These are phyloP conservation scores for Backusella liffmaniae DNA, from an alignment of 192 early-diverging fungal genomes.

Conservation along the genomic window DNA sequence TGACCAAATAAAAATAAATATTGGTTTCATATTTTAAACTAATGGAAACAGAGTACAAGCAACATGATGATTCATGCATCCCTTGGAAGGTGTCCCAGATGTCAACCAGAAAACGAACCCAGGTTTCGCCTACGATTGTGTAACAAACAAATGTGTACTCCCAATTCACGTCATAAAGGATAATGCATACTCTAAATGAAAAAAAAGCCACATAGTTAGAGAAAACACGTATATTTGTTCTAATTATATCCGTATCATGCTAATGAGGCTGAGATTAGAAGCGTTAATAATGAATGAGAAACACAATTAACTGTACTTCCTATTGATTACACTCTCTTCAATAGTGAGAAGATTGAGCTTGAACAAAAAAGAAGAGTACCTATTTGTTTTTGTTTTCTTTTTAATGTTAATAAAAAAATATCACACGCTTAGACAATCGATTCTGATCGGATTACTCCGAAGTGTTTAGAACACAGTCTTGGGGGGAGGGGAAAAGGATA, in stretches of 20 bases:
- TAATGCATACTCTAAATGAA: no score
- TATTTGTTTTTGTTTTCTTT: background rate
- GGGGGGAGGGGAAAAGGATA: background rate
- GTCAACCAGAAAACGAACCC: background rate
- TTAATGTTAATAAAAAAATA: background rate
- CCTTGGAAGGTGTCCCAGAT: background rate
- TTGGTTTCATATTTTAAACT: background rate
- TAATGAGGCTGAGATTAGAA: background rate
- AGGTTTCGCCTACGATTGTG: background rate
- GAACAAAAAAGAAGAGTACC: background rate
- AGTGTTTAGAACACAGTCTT: background rate
- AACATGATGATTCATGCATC: background rate
- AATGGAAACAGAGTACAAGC: background rate
- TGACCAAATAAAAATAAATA: background rate
- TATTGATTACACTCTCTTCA: background rate
- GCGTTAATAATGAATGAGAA: background rate
- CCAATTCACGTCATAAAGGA: background rate
- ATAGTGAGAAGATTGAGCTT: background rate
- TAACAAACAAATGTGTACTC: no score
- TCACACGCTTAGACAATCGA: background rate
- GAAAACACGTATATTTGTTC: background rate
- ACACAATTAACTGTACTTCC: background rate
- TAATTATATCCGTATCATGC: background rate
- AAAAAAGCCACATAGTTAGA: background rate
- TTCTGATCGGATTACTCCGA: background rate